phyloP scores from a whole-genome alignment of 176 grass and related monocot species.

The Lolium rigidum region DNA sequence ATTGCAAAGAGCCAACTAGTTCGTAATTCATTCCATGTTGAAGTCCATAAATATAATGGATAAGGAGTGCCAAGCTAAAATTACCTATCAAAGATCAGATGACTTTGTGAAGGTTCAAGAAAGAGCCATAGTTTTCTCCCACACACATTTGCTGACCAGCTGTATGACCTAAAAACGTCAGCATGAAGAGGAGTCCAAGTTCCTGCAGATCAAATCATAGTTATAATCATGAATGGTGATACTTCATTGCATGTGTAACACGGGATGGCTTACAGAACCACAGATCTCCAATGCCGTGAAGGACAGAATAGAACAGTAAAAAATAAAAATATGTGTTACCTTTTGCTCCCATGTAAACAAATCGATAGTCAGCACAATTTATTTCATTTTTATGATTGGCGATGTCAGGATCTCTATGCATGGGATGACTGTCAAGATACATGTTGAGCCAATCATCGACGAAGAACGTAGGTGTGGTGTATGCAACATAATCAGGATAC shows the following conservation, averaged over 20 bases:
- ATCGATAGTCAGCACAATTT: slow-evolving; percentile 95
- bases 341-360: slow-evolving; percentile 97
- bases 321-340: slow-evolving; percentile 50
- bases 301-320: slow-evolving; percentile 2
- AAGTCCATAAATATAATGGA: slow-evolving; percentile 5
- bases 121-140: slow-evolving; percentile 90
- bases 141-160: slow-evolving; percentile 97
- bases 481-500: slow-evolving; percentile 86
- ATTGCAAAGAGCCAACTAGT: background rate
- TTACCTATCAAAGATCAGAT: slow-evolving; percentile 83
- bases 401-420: slow-evolving; percentile 94
- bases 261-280: slow-evolving; percentile 12
- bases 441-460: slow-evolving; percentile 94
- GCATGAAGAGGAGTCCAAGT: slow-evolving; percentile 97
- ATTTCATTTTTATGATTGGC: slow-evolving; percentile 84
- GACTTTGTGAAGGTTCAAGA: slow-evolving; percentile 77
- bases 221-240: slow-evolving; percentile 19
- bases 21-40: background rate
- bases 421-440: slow-evolving; percentile 87
- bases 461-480: slow-evolving; percentile 80
- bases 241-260: slow-evolving; percentile 20
- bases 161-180: slow-evolving; percentile 97
- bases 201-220: slow-evolving; percentile 55
- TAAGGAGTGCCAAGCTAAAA: slow-evolving; percentile 9
- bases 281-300: slow-evolving; percentile 20